phyloP scores from a whole-genome alignment of 2,329 filamentous ascomycete genomes.

The Alternaria triticimaculans region DNA sequence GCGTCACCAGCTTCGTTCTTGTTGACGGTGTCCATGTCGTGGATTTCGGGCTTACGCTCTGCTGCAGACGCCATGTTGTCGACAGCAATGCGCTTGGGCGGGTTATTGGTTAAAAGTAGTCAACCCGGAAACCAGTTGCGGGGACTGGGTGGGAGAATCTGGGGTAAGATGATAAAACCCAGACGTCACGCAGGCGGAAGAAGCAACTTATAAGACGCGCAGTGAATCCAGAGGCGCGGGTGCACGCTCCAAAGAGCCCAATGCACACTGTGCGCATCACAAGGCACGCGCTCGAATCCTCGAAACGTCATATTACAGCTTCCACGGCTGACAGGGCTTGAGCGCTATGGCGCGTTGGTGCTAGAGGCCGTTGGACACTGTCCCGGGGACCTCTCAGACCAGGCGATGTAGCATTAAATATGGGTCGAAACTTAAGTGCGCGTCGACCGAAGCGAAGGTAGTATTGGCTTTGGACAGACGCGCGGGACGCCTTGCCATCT shows the following conservation, averaged over 20 bases:
- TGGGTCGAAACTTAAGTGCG: slow-evolving; percentile 18
- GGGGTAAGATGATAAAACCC: not conserved
- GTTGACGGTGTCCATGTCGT: slow-evolving; percentile 24
- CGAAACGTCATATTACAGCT: slow-evolving; percentile 23
- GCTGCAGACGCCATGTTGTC: slow-evolving; percentile 24
- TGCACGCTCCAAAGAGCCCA: not conserved
- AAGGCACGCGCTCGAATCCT: slow-evolving; percentile 3
- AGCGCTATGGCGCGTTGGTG: slow-evolving; percentile 15
- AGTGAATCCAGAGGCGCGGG: not conserved
- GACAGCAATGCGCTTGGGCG: not conserved
- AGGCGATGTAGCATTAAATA: slow-evolving; percentile 16
- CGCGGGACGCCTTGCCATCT: not conserved
- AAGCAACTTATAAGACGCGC: slow-evolving; percentile 4
- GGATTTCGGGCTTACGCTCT: slow-evolving; percentile 20
- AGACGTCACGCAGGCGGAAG: slow-evolving; percentile 6
- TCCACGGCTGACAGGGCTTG: slow-evolving; percentile 8
- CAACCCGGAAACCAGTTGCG: not conserved
- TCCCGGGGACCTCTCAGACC: slow-evolving; percentile 12
- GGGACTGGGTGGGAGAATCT: slow-evolving; percentile 1
- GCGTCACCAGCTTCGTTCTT: slow-evolving; percentile 19
- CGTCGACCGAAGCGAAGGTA: slow-evolving; percentile 9
- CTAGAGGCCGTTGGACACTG: slow-evolving; percentile 8
- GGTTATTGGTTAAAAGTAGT: not conserved
- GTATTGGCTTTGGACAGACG: not conserved
- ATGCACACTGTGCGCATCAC: slow-evolving; percentile 14